Evolutionary conservation across 2,329 filamentous ascomycete genomes (phyloP).

Genomic region (Neofusicoccum umdonicola): DNA sequence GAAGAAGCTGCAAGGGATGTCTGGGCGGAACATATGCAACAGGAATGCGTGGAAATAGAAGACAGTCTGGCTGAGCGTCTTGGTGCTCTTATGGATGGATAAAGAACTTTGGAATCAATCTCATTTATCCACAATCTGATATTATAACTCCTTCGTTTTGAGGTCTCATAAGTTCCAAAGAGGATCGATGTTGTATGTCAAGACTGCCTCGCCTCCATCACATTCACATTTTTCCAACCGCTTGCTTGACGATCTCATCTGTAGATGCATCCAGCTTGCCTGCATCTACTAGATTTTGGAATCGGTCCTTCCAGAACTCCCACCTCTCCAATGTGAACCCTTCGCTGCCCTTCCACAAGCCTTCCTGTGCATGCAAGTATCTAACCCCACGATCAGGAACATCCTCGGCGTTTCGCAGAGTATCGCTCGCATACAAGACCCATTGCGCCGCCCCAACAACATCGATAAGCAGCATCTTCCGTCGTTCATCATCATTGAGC

Average conservation of each 20-base stretch:
- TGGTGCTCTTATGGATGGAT: too few relatives aligned
- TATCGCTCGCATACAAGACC: background rate
- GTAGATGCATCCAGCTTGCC: background rate
- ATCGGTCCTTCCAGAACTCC: background rate
- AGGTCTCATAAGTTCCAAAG: too few relatives aligned
- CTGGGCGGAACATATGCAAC: too few relatives aligned
- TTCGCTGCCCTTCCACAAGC: background rate
- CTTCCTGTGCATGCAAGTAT: background rate
- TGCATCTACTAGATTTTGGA: background rate
- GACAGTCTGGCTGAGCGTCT: too few relatives aligned
- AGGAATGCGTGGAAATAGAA: too few relatives aligned
- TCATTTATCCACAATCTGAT: too few relatives aligned
- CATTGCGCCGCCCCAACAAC: background rate
- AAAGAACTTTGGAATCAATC: too few relatives aligned
- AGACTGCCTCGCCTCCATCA: too few relatives aligned
- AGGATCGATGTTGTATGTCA: too few relatives aligned
- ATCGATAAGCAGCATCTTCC: background rate
- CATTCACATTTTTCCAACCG: background rate
- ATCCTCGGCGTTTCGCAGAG: background rate
- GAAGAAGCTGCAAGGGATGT: too few relatives aligned
- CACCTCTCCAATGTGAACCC: background rate
- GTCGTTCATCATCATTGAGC: too few relatives aligned
- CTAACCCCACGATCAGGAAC: background rate
- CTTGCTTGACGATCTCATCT: background rate
- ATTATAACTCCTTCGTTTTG: too few relatives aligned